Conservation (phyloP, 2,329 filamentous ascomycete species). For the Triangularia verruculosa region DNA sequence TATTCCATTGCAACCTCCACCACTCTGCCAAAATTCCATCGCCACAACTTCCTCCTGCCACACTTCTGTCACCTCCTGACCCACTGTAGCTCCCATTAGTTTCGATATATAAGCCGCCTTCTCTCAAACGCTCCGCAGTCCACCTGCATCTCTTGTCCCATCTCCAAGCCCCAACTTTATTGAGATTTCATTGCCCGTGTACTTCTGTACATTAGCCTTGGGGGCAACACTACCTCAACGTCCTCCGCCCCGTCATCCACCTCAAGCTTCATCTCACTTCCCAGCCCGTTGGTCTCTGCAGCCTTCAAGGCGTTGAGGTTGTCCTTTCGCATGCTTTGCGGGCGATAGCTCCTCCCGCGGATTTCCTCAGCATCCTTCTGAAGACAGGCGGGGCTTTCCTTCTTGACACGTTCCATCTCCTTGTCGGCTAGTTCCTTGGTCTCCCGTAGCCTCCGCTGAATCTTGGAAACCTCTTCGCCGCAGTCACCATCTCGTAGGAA, state of each 20-base stretch:
- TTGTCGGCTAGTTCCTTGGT: conserved; percentile 59
- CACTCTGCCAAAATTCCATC: neutral
- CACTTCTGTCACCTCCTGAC: neutral
- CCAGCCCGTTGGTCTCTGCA: neutral
- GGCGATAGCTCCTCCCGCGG: conserved; percentile 48
- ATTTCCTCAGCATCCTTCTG: conserved; percentile 38
- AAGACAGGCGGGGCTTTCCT: conserved; percentile 49
- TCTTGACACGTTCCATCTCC: conserved; percentile 55
- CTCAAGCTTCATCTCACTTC: conserved; percentile 29
- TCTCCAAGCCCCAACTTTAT: neutral
- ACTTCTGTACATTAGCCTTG: conserved; percentile 43
- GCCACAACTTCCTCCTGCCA: neutral
- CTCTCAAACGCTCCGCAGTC: neutral
- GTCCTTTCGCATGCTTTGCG: conserved; percentile 52
- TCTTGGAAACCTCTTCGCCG: conserved; percentile 68
- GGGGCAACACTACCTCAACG: conserved; percentile 32
- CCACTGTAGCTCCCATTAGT: neutral
- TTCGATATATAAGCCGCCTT: neutral
- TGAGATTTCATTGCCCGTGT: conserved; percentile 34
- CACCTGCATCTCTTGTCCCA: neutral
- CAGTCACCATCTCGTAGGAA: conserved; percentile 87
- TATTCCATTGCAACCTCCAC: too few species aligned
- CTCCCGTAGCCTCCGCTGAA: conserved; percentile 62
- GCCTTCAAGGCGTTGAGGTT: neutral
- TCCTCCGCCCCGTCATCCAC: conserved; percentile 42